Evolutionary conservation across 306 rosid species (phyloP), one percentile per base, ranked within the genome.

Genomic region (Cucurbita argyrosperma): DNA sequence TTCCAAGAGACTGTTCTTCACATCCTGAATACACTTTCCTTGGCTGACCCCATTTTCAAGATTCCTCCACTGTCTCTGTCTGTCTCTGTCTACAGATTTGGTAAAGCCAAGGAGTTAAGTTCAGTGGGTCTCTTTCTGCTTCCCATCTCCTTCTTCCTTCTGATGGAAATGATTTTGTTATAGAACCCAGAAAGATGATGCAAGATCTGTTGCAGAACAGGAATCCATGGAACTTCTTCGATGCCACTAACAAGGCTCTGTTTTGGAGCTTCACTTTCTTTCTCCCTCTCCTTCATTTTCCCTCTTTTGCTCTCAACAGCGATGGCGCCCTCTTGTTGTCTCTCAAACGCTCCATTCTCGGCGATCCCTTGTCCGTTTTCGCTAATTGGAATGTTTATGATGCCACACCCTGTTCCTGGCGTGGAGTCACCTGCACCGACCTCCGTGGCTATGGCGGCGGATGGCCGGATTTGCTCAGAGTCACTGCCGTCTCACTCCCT

Each of bases 331-430:
- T 83, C 71, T 72, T 94, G 76, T 92, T 91, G 50, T 83, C 89
- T 10, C 92, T 94, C 84, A 94, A 89, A 77, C 86, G 87, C 78
- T 80, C 88, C 62, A 87, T 94, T 61, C 92, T 88, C 47, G 82
- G 86, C 46, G 99, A 94, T 82, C 99, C 99, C 0, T 59, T 87
- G 38, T 85, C 89, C 5, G 89, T 84, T 16, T 51, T 94, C 38
- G 82, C 82, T 2, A 81, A 23, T 82, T 94, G 97, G 99, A 83
- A 88, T 86, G 85, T 84, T 66, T 23, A 78, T 38, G 96, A 91
- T 61, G 80, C 5, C 30, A 86, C 94, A 3, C 96, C 97, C 12
- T 94, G 99, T 80, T 88, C 95, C 8, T 94, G 99, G 99, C 73
- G 7, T 35, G 99, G 99, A 77, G 90, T 94, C 70, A 80, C 88